These are phyloP conservation scores for Glaciozyma antarctica DNA, from an alignment of 768 basidiomycete species.

Conservation along the genomic window DNA sequence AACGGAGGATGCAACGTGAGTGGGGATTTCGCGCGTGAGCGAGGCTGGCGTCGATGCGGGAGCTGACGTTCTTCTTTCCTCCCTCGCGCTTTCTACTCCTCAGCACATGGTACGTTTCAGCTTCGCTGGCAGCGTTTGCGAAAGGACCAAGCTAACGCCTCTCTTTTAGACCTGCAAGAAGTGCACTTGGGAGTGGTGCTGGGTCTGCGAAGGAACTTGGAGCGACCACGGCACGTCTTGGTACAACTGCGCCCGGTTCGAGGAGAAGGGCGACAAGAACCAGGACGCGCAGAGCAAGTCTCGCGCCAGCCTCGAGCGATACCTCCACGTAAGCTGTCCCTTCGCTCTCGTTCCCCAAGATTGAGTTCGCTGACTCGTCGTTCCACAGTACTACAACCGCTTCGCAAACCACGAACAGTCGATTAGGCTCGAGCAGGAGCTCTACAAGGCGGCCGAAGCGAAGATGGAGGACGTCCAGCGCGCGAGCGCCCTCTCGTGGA, in stretches of 20 bases:
- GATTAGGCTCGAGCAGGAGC: constrained; percentile 85
- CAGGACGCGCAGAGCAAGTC: constrained; percentile 85
- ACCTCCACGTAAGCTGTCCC: constrained; percentile 67
- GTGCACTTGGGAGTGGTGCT: constrained; percentile 98
- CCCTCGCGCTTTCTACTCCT: background rate
- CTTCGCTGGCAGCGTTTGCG: background rate
- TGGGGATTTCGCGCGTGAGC: constrained; percentile 32
- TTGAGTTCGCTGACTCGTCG: background rate
- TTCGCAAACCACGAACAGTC: constrained; percentile 99
- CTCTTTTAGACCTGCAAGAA: constrained; percentile 27
- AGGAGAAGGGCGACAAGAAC: constrained; percentile 73
- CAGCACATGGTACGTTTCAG: constrained; percentile 63
- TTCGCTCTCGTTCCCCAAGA: background rate
- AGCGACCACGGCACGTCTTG: constrained; percentile 91
- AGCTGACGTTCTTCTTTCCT: constrained; percentile 17
- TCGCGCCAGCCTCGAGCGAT: constrained; percentile 83
- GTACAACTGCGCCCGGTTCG: constrained; percentile 97
- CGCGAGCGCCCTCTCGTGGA: constrained; percentile 85
- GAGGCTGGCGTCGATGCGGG: background rate
- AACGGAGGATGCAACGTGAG: constrained; percentile 96
- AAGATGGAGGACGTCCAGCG: constrained; percentile 99
- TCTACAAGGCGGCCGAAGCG: constrained; percentile 93
- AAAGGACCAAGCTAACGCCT: background rate
- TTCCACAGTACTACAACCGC: constrained; percentile 87
- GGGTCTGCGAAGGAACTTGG: constrained; percentile 99